Evolutionary conservation across 75 land plant genomes (phyloP).

Genomic region (Sequoia sempervirens): DNA sequence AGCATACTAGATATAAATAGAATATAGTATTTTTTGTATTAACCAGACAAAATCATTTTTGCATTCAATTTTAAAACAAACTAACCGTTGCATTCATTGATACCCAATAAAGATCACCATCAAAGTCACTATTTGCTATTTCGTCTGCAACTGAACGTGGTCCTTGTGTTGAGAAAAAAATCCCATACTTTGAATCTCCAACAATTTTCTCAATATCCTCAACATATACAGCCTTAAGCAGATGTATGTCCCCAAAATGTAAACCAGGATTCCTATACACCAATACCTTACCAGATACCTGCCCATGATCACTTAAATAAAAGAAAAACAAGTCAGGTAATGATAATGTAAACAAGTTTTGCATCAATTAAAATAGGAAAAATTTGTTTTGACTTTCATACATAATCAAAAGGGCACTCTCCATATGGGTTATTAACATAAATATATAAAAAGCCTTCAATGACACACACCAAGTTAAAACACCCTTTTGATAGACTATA

Average conservation of each 20-base stretch:
- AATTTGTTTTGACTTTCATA: neutral
- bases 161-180: constrained; percentile 73
- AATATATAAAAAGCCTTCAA: neutral
- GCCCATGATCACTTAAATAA: constrained; percentile 52
- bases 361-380: neutral
- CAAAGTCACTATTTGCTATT: constrained; percentile 84
- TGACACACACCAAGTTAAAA: neutral
- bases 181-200: constrained; percentile 65
- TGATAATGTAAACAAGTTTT: neutral
- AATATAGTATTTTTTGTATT: neutral
- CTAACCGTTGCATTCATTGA: constrained; percentile 60
- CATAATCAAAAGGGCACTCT: neutral
- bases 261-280: constrained; percentile 78
- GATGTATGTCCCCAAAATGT: constrained; percentile 81
- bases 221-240: constrained; percentile 58
- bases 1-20: neutral
- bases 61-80: neutral
- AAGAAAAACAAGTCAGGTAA: neutral
- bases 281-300: constrained; percentile 60
- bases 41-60: neutral
- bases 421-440: neutral
- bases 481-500: neutral
- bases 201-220: constrained; percentile 43
- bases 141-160: constrained; percentile 74
- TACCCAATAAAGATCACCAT: constrained; percentile 86